Evolutionary conservation across 2,329 filamentous ascomycete genomes (phyloP).

Genomic region (Onygenales sp.): DNA sequence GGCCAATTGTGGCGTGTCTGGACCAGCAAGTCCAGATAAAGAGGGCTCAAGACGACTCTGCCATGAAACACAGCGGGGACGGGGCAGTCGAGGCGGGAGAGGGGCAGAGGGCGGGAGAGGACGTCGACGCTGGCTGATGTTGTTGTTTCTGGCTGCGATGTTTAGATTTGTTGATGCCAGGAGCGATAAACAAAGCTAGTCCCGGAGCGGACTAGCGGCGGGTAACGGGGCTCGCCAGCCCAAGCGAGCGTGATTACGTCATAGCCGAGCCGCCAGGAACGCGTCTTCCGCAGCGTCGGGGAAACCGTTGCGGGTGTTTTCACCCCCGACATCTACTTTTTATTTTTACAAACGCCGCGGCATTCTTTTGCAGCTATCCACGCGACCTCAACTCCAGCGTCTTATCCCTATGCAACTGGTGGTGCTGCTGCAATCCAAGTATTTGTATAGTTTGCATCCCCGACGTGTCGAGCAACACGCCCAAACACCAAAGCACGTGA

Average conservation of each 20-base stretch:
- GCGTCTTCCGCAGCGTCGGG: constrained; percentile 5
- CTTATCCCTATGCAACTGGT: neutral
- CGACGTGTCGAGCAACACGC: constrained; percentile 15
- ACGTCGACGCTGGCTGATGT: neutral
- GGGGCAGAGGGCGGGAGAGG: neutral
- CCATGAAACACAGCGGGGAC: neutral
- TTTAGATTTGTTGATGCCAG: constrained; percentile 3
- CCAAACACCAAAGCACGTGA: constrained; percentile 26
- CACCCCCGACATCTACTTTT: neutral
- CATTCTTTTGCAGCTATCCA: neutral
- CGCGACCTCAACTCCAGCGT: neutral
- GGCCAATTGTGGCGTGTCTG: constrained; percentile 1
- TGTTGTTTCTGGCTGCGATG: constrained; percentile 1
- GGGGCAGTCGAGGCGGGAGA: neutral
- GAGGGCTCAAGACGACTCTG: neutral
- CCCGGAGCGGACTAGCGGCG: constrained; percentile 8
- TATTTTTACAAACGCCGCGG: neutral
- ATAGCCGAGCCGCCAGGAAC: neutral
- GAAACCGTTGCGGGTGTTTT: neutral
- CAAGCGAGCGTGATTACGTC: constrained; percentile 9
- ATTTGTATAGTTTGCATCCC: neutral
- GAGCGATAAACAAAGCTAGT: constrained; percentile 15
- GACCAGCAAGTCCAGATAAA: neutral
- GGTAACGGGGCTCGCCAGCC: constrained; percentile 9
- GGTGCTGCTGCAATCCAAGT: neutral